A percentile compares a stretch with the other conserved stretches of the same genome.
Evolutionary conservation across 106 monocot genomes (phyloP).

Genomic region (Allium fistulosum): DNA sequence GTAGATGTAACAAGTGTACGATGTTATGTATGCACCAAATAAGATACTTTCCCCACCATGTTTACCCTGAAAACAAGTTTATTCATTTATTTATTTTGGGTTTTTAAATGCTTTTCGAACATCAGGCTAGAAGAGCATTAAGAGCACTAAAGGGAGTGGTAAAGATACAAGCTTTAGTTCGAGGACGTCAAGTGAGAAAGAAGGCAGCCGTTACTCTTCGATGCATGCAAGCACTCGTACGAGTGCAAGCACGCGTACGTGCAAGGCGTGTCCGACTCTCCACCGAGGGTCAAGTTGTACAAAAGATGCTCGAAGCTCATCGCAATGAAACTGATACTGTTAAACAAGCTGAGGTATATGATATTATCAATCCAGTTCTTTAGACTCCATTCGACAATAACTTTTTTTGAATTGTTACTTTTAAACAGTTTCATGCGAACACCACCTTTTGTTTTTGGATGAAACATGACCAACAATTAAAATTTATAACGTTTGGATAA

Average conservation of each 20-base stretch:
- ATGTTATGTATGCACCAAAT: too few relatives aligned
- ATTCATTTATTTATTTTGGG: too few relatives aligned
- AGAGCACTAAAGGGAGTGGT: conserved; percentile 54
- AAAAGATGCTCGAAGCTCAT: conserved; percentile 18
- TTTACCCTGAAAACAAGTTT: too few relatives aligned
- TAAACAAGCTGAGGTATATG: conserved; percentile 37
- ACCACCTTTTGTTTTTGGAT: neutral
- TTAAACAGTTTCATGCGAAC: neutral
- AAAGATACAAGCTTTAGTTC: conserved; percentile 49
- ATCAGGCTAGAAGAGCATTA: conserved; percentile 51
- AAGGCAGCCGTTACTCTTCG: conserved; percentile 36
- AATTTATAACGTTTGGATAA: too few relatives aligned
- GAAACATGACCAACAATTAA: neutral
- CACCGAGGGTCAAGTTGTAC: conserved; percentile 16
- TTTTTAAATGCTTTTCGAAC: neutral
- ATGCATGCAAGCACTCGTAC: conserved; percentile 57
- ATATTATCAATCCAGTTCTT: neutral
- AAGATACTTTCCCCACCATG: too few relatives aligned
- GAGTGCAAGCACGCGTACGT: conserved; percentile 40
- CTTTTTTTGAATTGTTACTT: neutral
- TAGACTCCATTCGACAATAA: neutral
- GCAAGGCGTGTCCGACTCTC: conserved; percentile 25
- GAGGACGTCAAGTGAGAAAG: conserved; percentile 54
- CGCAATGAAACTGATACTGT: conserved; percentile 13
- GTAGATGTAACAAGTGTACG: too few relatives aligned